A percentile compares a stretch with the other conserved stretches of the same genome.
Conservation (phyloP, 1,139 yeast genomes). For the Hyphopichia burtonii region DNA sequence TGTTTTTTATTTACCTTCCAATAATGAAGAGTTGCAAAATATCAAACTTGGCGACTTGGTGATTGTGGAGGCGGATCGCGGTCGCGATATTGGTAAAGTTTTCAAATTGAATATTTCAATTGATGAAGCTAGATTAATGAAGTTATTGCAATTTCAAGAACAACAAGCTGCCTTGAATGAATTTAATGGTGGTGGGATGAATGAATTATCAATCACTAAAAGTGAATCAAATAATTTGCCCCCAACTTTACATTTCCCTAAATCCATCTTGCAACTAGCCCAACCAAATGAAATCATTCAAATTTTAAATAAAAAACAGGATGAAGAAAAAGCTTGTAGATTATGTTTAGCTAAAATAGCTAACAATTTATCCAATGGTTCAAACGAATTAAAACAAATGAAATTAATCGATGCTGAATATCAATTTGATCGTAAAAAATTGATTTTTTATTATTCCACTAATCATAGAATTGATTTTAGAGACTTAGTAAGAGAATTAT, state of each 20-base stretch:
- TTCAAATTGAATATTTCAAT: conserved; percentile 63
- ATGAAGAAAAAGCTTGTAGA: conserved; percentile 71
- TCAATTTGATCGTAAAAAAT: conserved; percentile 92
- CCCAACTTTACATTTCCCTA: conserved; percentile 57
- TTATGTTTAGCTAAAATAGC: conserved; percentile 60
- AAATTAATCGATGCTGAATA: conserved; percentile 79
- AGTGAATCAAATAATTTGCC: conserved; percentile 23
- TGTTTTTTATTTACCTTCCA: conserved; percentile 65
- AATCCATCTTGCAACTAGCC: conserved; percentile 73
- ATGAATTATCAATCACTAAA: conserved; percentile 24
- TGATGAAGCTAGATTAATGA: conserved; percentile 60
- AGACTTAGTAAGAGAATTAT: conserved; percentile 86
- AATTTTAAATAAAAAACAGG: conserved; percentile 58
- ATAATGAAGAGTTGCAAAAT: conserved; percentile 15
- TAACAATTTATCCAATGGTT: conserved; percentile 18
- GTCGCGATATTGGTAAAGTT: conserved; percentile 84
- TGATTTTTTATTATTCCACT: conserved; percentile 80
- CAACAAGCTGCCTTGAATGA: conserved; percentile 52
- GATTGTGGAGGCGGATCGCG: conserved; percentile 96
- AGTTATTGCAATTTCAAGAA: conserved; percentile 54
- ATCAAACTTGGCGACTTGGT: conserved; percentile 71
- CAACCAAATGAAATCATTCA: conserved; percentile 60
- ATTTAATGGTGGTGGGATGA: conserved; percentile 7
- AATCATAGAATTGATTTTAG: conserved; percentile 87
- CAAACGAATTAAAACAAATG: conserved; percentile 27